Evolutionary conservation across 352 stramenopile species (phyloP).

Genomic region (Blastocystis sp.): DNA sequence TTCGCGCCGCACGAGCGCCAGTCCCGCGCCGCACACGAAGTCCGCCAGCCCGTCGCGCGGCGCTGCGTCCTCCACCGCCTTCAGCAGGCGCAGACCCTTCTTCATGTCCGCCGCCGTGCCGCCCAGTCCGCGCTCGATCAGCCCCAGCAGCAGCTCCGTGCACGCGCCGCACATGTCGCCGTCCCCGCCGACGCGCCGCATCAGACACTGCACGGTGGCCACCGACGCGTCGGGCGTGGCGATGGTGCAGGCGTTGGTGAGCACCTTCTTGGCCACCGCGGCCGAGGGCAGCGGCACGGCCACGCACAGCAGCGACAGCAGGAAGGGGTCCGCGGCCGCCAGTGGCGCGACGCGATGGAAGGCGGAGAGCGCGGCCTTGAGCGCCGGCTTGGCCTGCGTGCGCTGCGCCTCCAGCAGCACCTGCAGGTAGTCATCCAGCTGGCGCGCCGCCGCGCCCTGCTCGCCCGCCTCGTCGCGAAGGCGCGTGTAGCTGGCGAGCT

Average conservation of each 20-base stretch:
- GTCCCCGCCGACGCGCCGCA: neutral
- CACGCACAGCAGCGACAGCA: neutral
- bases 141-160: neutral
- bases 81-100: neutral
- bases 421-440: neutral
- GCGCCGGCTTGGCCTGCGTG: neutral
- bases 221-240: neutral
- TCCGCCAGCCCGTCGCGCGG: neutral
- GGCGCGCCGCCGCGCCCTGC: neutral
- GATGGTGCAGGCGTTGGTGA: slow-evolving; percentile 8
- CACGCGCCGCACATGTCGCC: neutral
- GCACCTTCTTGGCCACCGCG: neutral
- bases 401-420: neutral
- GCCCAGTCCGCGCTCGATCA: neutral
- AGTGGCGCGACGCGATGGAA: slow-evolving; percentile 27
- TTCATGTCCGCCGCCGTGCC: neutral
- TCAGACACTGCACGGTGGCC: neutral
- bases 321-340: neutral
- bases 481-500: neutral
- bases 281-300: slow-evolving; percentile 1
- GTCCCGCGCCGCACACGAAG: neutral
- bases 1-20: neutral
- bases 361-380: slow-evolving; percentile 6
- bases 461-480: neutral
- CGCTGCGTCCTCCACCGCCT: neutral